Percentiles rank a stretch among this genome's conserved stretches.
Evolutionary conservation across 192 early-diverging fungal genomes (phyloP).

Genomic region (Entophlyctis luteolus): DNA sequence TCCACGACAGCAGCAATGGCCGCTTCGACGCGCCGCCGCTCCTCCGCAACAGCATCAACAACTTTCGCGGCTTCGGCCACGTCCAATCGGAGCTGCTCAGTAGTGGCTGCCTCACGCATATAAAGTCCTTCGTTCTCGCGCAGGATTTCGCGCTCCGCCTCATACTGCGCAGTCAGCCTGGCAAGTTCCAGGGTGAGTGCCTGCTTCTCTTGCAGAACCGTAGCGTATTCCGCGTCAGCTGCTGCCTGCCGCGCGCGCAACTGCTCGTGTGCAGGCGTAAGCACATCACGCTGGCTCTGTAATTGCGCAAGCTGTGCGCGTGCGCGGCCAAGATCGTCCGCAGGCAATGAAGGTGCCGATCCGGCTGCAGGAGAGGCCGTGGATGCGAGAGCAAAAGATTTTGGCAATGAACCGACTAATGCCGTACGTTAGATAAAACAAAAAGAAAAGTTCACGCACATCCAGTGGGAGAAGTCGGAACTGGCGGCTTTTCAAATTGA

Average conservation of each 20-base stretch:
- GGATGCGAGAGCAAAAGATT: neutral
- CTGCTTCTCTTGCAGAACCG: conserved; percentile 59
- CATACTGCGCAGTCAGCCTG: conserved; percentile 55
- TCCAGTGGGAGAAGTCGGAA: too few species aligned
- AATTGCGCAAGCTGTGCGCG: conserved; percentile 63
- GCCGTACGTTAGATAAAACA: too few species aligned
- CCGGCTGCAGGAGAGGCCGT: neutral
- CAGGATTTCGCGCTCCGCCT: conserved; percentile 54
- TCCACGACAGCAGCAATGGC: conserved; percentile 45
- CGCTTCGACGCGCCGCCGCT: conserved; percentile 27
- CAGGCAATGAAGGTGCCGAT: neutral
- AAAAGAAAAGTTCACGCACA: too few species aligned
- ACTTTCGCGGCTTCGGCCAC: conserved; percentile 46
- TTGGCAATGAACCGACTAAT: conserved; percentile 1
- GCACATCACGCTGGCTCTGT: conserved; percentile 52
- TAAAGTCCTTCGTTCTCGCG: conserved; percentile 53
- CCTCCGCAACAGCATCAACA: conserved; percentile 28
- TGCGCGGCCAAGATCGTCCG: conserved; percentile 47
- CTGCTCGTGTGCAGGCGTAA: conserved; percentile 51
- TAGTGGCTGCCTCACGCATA: conserved; percentile 36
- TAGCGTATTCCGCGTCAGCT: conserved; percentile 58
- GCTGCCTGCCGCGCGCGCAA: conserved; percentile 50
- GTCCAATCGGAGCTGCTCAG: conserved; percentile 43
- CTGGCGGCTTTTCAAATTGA: neutral
- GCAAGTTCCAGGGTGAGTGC: conserved; percentile 56